Conservation (phyloP, 345 rosid genomes). For the Hibiscus syriacus region DNA sequence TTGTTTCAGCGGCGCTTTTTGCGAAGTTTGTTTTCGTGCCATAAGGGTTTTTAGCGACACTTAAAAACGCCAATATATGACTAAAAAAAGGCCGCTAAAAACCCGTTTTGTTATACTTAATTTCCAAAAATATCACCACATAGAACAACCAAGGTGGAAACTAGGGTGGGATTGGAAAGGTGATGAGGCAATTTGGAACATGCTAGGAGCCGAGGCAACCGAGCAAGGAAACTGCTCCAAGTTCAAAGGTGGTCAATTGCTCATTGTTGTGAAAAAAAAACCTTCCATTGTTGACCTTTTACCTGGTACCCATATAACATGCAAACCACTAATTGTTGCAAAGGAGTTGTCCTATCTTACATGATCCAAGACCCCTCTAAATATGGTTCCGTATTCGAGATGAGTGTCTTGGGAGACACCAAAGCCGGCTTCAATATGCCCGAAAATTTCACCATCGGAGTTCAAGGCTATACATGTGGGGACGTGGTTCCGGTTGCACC, state of each 20-base stretch:
- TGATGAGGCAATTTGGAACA: slow-evolving; percentile 61
- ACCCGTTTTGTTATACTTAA: slow-evolving; percentile 50
- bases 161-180: slow-evolving; percentile 60
- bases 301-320: slow-evolving; percentile 47
- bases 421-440: slow-evolving; percentile 35
- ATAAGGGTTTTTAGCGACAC: too few species aligned
- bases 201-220: slow-evolving; percentile 76
- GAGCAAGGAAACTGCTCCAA: slow-evolving; percentile 77
- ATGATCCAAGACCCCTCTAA: slow-evolving; percentile 46
- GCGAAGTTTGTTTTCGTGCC: too few species aligned
- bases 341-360: slow-evolving; percentile 63
- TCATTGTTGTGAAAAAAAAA: slow-evolving; percentile 53
- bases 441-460: slow-evolving; percentile 45
- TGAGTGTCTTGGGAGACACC: slow-evolving; percentile 30
- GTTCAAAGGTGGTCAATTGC: slow-evolving; percentile 34
- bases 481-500: slow-evolving; percentile 30
- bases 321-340: slow-evolving; percentile 66
- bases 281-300: slow-evolving; percentile 68
- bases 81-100: too few species aligned
- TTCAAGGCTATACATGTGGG: slow-evolving; percentile 68
- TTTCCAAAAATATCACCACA: slow-evolving; percentile 61
- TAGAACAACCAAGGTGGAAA: slow-evolving; percentile 83
- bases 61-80: too few species aligned
- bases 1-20: too few species aligned
- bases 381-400: slow-evolving; percentile 35